Base-by-base conservation (phyloP, 2,329 filamentous ascomycete genomes). In the Chaetomium globosum region DNA sequence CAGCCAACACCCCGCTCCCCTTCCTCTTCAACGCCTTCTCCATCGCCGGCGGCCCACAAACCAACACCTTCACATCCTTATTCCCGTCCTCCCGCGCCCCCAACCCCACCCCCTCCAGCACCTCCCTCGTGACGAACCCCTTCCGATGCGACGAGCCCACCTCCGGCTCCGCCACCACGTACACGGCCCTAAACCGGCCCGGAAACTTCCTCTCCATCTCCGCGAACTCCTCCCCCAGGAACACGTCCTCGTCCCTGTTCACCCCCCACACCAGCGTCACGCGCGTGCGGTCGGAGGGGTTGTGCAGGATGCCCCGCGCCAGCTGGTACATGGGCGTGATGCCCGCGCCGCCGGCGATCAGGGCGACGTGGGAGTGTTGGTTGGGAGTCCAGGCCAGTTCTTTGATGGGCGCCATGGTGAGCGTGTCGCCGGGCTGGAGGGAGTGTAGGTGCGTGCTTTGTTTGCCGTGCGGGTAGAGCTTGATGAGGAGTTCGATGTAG, bases 271-370 rank as follows among this genome's bases (percentile, higher is more conserved):
- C 78, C 0, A 92, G 80, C 0, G 84, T 86, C 52, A 91, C 80
- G 61, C 80, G 81, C 1, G 89, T 91, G 65, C 78, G 79, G 70
- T 91, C 89, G 1, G 80, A 75, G 0, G 86, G 82, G 71, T 90
- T 85, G 53, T 78, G 75, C n/a, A 89, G 77, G 63, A 90, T 88
- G 2, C 85, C 85, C 57, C 81, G 83, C 1, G 84, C 80, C 1
- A 90, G 81, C 73, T 89, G 87, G 73, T 85, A 90, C 69, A 89
- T 82, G 0, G 89, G 89, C 0, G 89, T 91, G 68, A 92, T 90
- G 21, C 89, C 89, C 0, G 87, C 88, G 13, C 89, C 89, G 53
- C 89, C 89, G 0, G 89, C 89, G 52, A 92, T 83, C 48, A 91
- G 80, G 2, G 85, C 83, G n/a, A 92, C 75, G 67, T 84, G 80